phyloP scores from a whole-genome alignment of 2,329 filamentous ascomycete species.

The Aspergillus ruber region DNA sequence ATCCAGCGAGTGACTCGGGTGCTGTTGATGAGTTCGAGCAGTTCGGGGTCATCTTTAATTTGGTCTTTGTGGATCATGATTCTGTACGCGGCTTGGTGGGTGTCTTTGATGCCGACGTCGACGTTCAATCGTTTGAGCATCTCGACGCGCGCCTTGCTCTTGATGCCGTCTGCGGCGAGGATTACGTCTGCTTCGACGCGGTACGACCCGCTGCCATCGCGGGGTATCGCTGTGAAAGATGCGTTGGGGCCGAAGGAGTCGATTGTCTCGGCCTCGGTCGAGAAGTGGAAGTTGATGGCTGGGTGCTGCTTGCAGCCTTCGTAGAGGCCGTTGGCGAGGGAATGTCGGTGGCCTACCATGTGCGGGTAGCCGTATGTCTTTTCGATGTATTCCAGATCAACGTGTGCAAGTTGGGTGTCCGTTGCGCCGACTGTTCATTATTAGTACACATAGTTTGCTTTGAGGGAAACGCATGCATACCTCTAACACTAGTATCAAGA shows the following conservation, averaged over 20 bases:
- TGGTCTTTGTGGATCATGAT: conserved; percentile 45
- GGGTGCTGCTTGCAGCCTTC: conserved; percentile 59
- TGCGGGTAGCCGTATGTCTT: conserved; percentile 66
- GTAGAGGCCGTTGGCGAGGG: conserved; percentile 62
- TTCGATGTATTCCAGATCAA: conserved; percentile 61
- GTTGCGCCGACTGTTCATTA: conserved; percentile 54
- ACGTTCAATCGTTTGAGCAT: conserved; percentile 33
- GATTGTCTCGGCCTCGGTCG: conserved; percentile 49
- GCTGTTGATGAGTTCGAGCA: conserved; percentile 50
- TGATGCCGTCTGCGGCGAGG: conserved; percentile 49
- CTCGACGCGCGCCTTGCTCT: conserved; percentile 39
- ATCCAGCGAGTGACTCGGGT: conserved; percentile 58
- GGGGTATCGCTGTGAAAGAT: conserved; percentile 54
- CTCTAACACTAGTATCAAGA: conserved; percentile 63
- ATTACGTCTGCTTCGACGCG: conserved; percentile 45
- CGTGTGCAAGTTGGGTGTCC: conserved; percentile 62
- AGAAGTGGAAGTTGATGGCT: conserved; percentile 62
- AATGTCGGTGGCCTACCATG: conserved; percentile 70
- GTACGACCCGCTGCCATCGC: conserved; percentile 46
- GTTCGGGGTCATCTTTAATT: conserved; percentile 43
- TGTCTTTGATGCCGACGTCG: conserved; percentile 38
- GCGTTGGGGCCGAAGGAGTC: conserved; percentile 54
- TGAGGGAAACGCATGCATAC: too few relatives aligned
- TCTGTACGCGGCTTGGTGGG: conserved; percentile 48
- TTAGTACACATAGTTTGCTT: too few relatives aligned